These are phyloP conservation scores for Diplodia scrobiculata DNA, from an alignment of 2,329 filamentous ascomycete species.

Conservation along the genomic window DNA sequence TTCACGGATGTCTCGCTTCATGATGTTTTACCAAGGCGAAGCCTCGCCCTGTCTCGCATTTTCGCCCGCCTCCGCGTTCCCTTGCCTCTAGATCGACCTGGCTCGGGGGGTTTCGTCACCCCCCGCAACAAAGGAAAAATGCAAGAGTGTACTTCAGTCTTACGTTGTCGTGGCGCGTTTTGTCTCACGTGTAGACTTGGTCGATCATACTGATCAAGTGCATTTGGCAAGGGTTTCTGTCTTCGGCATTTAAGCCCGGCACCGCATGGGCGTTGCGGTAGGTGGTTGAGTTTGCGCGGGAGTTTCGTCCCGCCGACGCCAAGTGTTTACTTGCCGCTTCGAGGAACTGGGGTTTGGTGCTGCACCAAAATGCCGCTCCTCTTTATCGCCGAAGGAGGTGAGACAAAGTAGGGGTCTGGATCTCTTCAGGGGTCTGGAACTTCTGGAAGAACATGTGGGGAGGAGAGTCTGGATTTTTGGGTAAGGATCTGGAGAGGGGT, in stretches of 20 bases:
- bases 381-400: not conserved
- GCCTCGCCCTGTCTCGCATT: not conserved
- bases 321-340: not conserved
- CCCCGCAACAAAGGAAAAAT: too few relatives aligned
- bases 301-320: not conserved
- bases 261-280: too few relatives aligned
- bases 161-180: too few relatives aligned
- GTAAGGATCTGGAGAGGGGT: not conserved
- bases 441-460: not conserved
- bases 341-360: not conserved
- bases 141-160: too few relatives aligned
- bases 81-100: too few relatives aligned
- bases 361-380: not conserved
- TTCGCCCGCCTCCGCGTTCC: not conserved
- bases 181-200: too few relatives aligned
- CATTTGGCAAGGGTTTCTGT: too few relatives aligned
- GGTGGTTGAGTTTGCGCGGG: not conserved
- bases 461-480: not conserved
- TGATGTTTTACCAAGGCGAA: not conserved
- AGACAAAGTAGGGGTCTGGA: not conserved
- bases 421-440: not conserved
- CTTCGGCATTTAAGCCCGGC: too few relatives aligned
- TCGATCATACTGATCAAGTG: too few relatives aligned
- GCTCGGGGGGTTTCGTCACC: too few relatives aligned
- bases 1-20: not conserved